These are phyloP conservation scores for Auricularia heimuer DNA, from an alignment of 768 basidiomycete species.

Conservation along the genomic window DNA sequence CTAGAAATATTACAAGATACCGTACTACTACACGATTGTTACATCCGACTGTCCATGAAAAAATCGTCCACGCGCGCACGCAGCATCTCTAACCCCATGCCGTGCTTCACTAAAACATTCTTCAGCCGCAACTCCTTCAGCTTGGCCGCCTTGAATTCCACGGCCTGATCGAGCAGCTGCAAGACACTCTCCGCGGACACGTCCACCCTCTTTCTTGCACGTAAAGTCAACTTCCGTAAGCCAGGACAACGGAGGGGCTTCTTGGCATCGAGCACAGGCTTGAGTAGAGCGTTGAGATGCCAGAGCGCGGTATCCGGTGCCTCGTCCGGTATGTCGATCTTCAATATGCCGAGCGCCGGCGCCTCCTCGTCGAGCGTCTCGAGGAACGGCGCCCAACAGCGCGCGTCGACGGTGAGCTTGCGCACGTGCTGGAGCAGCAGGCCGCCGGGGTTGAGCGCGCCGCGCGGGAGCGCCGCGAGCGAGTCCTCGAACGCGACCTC, in stretches of 20 bases:
- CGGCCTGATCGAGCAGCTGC: background rate
- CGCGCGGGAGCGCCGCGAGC: background rate
- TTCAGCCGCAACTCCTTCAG: background rate
- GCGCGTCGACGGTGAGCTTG: background rate
- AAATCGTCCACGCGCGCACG: background rate
- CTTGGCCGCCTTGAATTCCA: background rate
- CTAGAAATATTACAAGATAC: no score
- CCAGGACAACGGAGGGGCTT: background rate
- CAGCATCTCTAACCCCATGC: background rate
- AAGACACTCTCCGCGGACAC: background rate
- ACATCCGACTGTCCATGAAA: background rate
- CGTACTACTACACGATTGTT: background rate
- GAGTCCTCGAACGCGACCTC: background rate
- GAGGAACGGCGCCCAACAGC: constrained; percentile 1
- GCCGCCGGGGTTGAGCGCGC: background rate
- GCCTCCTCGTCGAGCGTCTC: background rate
- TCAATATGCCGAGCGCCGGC: background rate
- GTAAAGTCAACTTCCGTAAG: background rate
- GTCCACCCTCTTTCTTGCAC: background rate
- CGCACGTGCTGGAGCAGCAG: background rate
- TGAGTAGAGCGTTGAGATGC: background rate
- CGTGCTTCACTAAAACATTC: background rate
- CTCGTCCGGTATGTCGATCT: background rate
- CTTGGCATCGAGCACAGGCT: background rate
- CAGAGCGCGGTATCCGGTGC: background rate